Percentiles rank a stretch among this genome's conserved stretches.
These are phyloP conservation scores for Isabelozyma rhagii DNA, from an alignment of 805 yeast species.

Conservation along the genomic window DNA sequence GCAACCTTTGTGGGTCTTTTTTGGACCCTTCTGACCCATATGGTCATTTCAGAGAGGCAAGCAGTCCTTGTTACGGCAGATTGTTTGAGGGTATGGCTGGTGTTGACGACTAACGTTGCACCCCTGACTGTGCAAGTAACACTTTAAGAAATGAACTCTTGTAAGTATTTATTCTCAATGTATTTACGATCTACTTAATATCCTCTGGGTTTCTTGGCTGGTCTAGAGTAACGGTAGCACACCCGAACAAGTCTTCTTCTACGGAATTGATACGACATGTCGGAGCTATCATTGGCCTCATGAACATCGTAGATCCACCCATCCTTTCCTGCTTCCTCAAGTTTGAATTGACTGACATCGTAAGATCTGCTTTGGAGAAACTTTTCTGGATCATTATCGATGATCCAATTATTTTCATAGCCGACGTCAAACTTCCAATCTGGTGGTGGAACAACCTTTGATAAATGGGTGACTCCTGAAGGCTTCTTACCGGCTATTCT, in stretches of 20 bases:
- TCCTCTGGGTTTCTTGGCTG: slow-evolving; percentile 9
- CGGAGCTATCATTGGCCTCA: slow-evolving; percentile 18
- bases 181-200: too few relatives aligned
- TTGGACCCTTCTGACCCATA: slow-evolving; percentile 45
- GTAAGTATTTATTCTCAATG: too few relatives aligned
- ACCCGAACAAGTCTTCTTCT: slow-evolving; percentile 55
- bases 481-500: slow-evolving; percentile 53
- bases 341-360: slow-evolving; percentile 9
- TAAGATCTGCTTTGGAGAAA: slow-evolving; percentile 54
- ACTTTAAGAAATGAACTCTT: background rate
- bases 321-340: slow-evolving; percentile 28
- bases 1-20: slow-evolving; percentile 51
- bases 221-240: slow-evolving; percentile 43
- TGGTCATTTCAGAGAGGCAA: slow-evolving; percentile 44
- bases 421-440: slow-evolving; percentile 69
- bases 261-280: slow-evolving; percentile 46
- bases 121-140: background rate
- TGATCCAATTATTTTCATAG: slow-evolving; percentile 56
- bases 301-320: slow-evolving; percentile 52
- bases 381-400: slow-evolving; percentile 49
- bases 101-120: slow-evolving; percentile 5
- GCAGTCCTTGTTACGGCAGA: slow-evolving; percentile 44
- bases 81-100: slow-evolving; percentile 52
- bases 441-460: slow-evolving; percentile 60
- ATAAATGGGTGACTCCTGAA: slow-evolving; percentile 54